Evolutionary conservation across 495 filamentous ascomycete species (phyloP).

Genomic region (Neurospora terricola): DNA sequence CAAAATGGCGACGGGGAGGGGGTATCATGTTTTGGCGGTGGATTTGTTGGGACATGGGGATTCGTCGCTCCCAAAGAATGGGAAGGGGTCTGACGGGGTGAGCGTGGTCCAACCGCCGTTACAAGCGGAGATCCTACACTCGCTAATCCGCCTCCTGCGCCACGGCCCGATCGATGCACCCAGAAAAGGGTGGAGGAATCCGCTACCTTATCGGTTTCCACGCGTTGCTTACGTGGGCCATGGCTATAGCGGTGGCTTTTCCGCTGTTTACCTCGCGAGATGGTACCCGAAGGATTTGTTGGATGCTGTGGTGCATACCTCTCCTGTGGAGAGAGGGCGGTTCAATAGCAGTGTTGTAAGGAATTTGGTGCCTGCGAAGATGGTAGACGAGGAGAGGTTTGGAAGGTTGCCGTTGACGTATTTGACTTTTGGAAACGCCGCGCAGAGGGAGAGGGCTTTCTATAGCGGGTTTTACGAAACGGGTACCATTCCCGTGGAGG

Average conservation of each 20-base stretch:
- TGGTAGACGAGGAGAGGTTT: background rate
- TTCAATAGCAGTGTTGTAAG: background rate
- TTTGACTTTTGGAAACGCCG: background rate
- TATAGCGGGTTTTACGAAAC: background rate
- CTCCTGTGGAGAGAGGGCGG: background rate
- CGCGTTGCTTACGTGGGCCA: background rate
- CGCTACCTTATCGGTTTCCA: background rate
- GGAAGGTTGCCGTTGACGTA: background rate
- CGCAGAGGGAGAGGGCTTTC: background rate
- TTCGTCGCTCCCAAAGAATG: background rate
- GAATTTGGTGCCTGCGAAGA: background rate
- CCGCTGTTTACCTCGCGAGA: too few relatives aligned
- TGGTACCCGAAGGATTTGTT: background rate
- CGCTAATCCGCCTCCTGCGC: background rate
- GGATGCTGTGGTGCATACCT: background rate
- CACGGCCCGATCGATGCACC: background rate
- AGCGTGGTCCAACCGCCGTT: fast-evolving
- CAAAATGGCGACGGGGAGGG: background rate
- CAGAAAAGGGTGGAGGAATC: background rate
- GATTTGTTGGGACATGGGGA: background rate
- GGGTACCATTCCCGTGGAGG: background rate
- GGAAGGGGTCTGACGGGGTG: background rate
- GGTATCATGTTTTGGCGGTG: background rate
- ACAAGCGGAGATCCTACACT: background rate
- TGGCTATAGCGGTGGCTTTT: background rate